Conservation (phyloP, 2,329 filamentous ascomycete species). For the Ceratocystis variospora region DNA sequence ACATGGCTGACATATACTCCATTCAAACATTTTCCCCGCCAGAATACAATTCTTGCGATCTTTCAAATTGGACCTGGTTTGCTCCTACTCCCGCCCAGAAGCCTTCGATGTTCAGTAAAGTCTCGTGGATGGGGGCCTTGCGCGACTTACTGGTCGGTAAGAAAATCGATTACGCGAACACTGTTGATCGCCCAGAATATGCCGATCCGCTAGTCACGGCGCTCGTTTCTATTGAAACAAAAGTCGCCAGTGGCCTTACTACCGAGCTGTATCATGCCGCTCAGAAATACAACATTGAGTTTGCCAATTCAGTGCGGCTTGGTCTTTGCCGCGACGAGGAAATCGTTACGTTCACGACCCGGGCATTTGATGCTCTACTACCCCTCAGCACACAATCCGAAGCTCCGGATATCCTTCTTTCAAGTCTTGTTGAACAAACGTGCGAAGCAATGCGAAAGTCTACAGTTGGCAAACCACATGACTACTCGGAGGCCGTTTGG, state of each 20-base stretch:
- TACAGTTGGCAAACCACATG: slow-evolving; percentile 1
- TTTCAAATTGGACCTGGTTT: slow-evolving; percentile 39
- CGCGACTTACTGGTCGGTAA: neutral
- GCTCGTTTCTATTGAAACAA: slow-evolving; percentile 5
- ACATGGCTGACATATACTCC: slow-evolving; percentile 37
- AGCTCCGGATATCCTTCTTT: slow-evolving; percentile 10
- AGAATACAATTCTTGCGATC: slow-evolving; percentile 28
- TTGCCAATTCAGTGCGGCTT: slow-evolving; percentile 12
- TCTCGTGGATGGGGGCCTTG: neutral
- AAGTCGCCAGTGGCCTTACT: slow-evolving; percentile 1
- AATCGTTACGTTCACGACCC: slow-evolving; percentile 12
- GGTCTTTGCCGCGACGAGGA: slow-evolving; percentile 16
- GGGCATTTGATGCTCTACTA: slow-evolving; percentile 9
- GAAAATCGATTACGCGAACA: slow-evolving; percentile 10
- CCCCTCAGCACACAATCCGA: neutral
- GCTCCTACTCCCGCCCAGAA: slow-evolving; percentile 28
- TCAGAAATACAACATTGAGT: slow-evolving; percentile 10
- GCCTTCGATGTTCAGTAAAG: neutral
- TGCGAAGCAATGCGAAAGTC: slow-evolving; percentile 13
- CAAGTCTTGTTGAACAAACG: slow-evolving; percentile 4
- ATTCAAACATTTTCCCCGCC: slow-evolving; percentile 29
- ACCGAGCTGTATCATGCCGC: slow-evolving; percentile 7
- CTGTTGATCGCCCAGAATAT: slow-evolving; percentile 2
- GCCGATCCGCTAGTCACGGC: slow-evolving; percentile 11
- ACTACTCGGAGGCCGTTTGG: slow-evolving; percentile 18